phyloP scores from a whole-genome alignment of 257 asterid genomes.

The Hygrophila difformis region DNA sequence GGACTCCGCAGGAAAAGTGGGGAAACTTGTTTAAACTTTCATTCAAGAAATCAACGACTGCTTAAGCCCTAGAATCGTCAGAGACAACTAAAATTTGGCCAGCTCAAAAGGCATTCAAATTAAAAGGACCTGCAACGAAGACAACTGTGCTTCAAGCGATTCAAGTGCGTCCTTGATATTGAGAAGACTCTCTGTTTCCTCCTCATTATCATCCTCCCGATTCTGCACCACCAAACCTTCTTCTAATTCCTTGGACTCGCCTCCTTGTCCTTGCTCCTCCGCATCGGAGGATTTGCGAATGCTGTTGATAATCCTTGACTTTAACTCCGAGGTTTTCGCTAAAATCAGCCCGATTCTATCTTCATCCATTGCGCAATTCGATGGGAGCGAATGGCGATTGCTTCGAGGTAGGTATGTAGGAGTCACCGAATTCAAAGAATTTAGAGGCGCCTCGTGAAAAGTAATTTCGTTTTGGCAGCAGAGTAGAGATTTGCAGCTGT shows the following conservation, averaged over 20 bases:
- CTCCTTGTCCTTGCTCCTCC: conserved; percentile 14
- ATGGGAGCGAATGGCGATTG: too few species aligned
- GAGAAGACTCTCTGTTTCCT: conserved; percentile 50
- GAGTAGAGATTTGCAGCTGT: too few species aligned
- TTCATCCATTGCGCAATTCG: conserved; percentile 25
- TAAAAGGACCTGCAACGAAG: conserved; percentile 50
- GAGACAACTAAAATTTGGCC: too few species aligned
- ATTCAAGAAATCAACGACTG: background rate
- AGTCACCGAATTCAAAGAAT: too few species aligned
- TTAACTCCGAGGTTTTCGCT: conserved; percentile 41
- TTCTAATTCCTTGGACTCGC: background rate
- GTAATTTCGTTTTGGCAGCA: too few species aligned
- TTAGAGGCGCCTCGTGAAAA: too few species aligned
- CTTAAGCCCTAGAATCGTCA: conserved; percentile 1
- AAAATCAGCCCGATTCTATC: conserved; percentile 40
- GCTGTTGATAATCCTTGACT: conserved; percentile 40
- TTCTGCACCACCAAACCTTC: conserved; percentile 14
- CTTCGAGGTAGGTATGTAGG: too few species aligned
- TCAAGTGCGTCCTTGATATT: conserved; percentile 71
- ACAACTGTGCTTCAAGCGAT: conserved; percentile 68
- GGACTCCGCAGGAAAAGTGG: too few species aligned
- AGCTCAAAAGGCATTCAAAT: background rate
- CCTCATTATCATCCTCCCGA: conserved; percentile 24
- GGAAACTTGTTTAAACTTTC: too few species aligned
- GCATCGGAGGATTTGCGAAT: conserved; percentile 21